Conservation (phyloP, 768 basidiomycete genomes). For the Agaricus subrufescens region DNA sequence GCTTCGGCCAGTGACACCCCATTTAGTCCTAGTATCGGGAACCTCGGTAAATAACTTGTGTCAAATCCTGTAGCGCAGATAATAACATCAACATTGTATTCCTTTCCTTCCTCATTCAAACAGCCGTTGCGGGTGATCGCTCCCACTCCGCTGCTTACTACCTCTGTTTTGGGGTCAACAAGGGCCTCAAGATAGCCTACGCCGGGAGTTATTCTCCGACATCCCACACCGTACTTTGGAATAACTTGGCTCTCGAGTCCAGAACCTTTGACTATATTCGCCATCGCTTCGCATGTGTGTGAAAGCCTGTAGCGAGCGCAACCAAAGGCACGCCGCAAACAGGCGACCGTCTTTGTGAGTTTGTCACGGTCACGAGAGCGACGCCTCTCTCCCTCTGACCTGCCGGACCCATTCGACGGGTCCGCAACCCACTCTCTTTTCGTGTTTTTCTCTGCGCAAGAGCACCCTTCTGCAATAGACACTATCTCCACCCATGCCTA, state of each 20-base stretch:
- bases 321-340: too few species aligned
- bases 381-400: too few species aligned
- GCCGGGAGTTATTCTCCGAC: conserved; percentile 30
- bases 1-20: conserved; percentile 24
- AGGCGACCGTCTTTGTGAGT: too few species aligned
- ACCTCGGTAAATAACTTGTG: conserved; percentile 22
- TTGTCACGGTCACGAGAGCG: too few species aligned
- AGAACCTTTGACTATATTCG: conserved; percentile 32
- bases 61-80: conserved; percentile 36
- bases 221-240: conserved; percentile 28
- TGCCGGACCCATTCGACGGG: too few species aligned
- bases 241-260: conserved; percentile 37
- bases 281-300: conserved; percentile 37
- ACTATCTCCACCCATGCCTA: too few species aligned
- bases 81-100: conserved; percentile 28
- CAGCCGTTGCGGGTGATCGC: conserved; percentile 24
- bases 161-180: conserved; percentile 22
- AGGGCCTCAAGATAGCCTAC: conserved; percentile 29
- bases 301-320: too few species aligned
- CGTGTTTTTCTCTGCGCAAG: too few species aligned
- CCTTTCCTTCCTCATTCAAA: conserved; percentile 22
- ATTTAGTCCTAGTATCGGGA: conserved; percentile 24
- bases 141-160: conserved; percentile 23
- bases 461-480: too few species aligned
- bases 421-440: too few species aligned